Percentiles rank a stretch among this genome's conserved stretches.
These are phyloP conservation scores for Aspergillus costaricaensis DNA, from an alignment of 2,329 filamentous ascomycete species.

Conservation along the genomic window DNA sequence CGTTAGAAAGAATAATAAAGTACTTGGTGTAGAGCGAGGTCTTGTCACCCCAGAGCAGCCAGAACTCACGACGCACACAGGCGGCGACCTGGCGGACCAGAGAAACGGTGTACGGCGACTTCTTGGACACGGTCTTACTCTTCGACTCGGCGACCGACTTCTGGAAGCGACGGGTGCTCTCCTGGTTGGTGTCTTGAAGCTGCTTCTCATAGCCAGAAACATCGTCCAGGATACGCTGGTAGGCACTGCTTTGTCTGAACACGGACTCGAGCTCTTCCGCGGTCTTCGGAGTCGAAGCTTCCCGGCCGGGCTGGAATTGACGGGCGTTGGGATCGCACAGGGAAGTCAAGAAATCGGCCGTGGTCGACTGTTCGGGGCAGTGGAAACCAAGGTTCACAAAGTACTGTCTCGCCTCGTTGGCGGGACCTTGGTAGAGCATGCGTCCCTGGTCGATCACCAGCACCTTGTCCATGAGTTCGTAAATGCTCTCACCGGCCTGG, in stretches of 20 bases:
- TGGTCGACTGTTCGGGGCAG: conserved; percentile 63
- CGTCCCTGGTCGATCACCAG: conserved; percentile 73
- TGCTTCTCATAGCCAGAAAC: conserved; percentile 62
- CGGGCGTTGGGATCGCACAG: conserved; percentile 74
- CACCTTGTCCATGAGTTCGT: conserved; percentile 77
- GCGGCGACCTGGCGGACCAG: conserved; percentile 67
- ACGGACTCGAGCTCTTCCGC: conserved; percentile 67
- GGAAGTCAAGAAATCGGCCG: conserved; percentile 75
- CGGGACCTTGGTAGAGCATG: conserved; percentile 67
- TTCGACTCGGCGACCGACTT: conserved; percentile 63
- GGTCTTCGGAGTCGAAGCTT: conserved; percentile 68
- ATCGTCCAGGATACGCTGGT: conserved; percentile 62
- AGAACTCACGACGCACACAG: conserved; percentile 70
- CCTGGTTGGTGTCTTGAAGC: conserved; percentile 58
- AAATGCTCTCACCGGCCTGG: conserved; percentile 70
- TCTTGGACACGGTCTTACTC: conserved; percentile 67
- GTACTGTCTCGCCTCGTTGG: conserved; percentile 63
- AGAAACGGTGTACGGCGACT: conserved; percentile 75
- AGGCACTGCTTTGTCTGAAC: conserved; percentile 65
- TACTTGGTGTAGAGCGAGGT: conserved; percentile 76
- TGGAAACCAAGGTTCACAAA: conserved; percentile 67
- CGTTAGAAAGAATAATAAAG: conserved; percentile 74
- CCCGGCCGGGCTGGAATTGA: conserved; percentile 65
- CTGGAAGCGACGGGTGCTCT: conserved; percentile 66
- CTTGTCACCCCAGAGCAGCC: conserved; percentile 74